Percentiles rank a stretch among this genome's conserved stretches.
These are phyloP conservation scores for Debaryomyces robertsiae DNA, from an alignment of 1,139 yeast species.

Conservation along the genomic window DNA sequence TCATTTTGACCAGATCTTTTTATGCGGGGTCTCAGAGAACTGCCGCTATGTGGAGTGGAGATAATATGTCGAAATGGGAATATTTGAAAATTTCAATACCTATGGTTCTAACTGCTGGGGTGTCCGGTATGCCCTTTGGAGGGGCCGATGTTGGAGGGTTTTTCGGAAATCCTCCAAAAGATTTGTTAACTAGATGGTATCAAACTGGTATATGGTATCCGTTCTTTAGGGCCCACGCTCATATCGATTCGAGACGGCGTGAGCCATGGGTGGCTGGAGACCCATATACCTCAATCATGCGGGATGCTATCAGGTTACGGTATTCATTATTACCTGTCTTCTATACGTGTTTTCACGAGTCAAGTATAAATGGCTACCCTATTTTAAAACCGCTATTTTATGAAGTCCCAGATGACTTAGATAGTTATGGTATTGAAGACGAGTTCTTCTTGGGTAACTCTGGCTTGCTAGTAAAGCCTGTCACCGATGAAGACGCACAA, in stretches of 20 bases:
- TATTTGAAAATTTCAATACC: conserved; percentile 80
- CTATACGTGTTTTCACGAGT: conserved; percentile 77
- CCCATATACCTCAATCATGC: conserved; percentile 66
- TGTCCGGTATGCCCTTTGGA: conserved; percentile 87
- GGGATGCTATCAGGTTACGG: conserved; percentile 71
- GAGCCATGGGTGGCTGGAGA: conserved; percentile 91
- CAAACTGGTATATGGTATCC: conserved; percentile 97
- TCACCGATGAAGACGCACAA: conserved; percentile 57
- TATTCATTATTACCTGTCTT: conserved; percentile 75
- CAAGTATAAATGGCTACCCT: conserved; percentile 66
- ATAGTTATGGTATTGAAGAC: conserved; percentile 68
- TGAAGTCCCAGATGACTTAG: conserved; percentile 55
- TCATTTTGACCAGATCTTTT: conserved; percentile 83
- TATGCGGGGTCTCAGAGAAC: conserved; percentile 91
- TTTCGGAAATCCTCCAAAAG: conserved; percentile 84
- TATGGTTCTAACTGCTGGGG: conserved; percentile 79
- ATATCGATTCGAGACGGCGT: conserved; percentile 85
- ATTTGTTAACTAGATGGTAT: conserved; percentile 87
- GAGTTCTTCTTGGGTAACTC: conserved; percentile 77
- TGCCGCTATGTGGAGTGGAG: conserved; percentile 98
- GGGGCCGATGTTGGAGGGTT: conserved; percentile 99
- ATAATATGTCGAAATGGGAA: conserved; percentile 92
- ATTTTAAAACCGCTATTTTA: conserved; percentile 76
- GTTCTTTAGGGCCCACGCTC: conserved; percentile 95
- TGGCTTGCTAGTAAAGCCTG: conserved; percentile 82